Conservation (phyloP, 1,139 yeast genomes). For the Kodamaea sp. region DNA sequence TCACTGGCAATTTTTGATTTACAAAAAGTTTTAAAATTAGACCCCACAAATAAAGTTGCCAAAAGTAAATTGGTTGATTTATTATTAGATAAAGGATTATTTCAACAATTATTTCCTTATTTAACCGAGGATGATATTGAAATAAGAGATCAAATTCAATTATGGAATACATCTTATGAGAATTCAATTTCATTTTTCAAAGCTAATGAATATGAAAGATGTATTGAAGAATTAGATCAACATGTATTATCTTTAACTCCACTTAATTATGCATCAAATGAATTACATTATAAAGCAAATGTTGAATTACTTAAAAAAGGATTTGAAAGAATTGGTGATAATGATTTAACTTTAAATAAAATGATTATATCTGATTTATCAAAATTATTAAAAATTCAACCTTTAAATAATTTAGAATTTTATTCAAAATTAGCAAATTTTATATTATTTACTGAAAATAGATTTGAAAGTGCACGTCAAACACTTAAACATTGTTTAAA, state of each 20-base stretch:
- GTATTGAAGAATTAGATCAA: conserved; percentile 21
- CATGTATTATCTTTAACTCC: conserved; percentile 25
- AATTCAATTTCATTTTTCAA: conserved; percentile 16
- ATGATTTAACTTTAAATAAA: conserved; percentile 14
- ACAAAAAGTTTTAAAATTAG: conserved; percentile 37
- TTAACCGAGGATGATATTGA: conserved; percentile 3
- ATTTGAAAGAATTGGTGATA: conserved; percentile 8
- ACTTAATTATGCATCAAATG: conserved; percentile 16
- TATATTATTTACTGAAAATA: conserved; percentile 48
- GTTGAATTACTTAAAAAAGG: conserved; percentile 14
- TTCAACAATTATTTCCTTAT: conserved; percentile 14
- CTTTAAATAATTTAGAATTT: conserved; percentile 30
- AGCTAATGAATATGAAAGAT: conserved; percentile 16
- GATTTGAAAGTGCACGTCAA: conserved; percentile 48
- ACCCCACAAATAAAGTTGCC: conserved; percentile 41
- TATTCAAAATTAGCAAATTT: conserved; percentile 36
- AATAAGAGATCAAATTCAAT: conserved; percentile 11
- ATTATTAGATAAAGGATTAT: conserved; percentile 44
- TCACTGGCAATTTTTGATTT: conserved; percentile 47
- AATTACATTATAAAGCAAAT: conserved; percentile 20
- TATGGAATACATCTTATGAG: conserved; percentile 17
- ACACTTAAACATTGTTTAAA: conserved; percentile 60
- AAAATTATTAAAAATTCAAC: conserved; percentile 28
- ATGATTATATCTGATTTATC: conserved; percentile 24
- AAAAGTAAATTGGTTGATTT: conserved; percentile 40